Conservation (phyloP, 139 green algal genomes). For the Helicosporidium sp. region DNA sequence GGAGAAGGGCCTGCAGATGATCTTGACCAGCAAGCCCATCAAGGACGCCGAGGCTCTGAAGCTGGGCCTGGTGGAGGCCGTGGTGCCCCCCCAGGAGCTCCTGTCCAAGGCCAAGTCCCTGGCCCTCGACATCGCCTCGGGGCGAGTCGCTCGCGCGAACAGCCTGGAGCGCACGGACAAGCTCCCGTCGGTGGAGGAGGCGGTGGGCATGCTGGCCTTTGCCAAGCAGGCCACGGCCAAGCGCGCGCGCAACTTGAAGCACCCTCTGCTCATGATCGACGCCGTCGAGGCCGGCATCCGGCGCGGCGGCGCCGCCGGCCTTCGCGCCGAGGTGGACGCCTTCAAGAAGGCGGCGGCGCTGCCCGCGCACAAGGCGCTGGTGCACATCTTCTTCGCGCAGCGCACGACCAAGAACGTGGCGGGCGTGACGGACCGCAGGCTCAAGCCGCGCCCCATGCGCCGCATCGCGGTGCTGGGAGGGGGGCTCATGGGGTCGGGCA, state of each 20-base stretch:
- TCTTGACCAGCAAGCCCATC: slow-evolving; percentile 70
- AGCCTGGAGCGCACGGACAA: slow-evolving; percentile 33
- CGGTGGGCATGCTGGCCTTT: slow-evolving; percentile 61
- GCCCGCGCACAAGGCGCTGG: slow-evolving; percentile 75
- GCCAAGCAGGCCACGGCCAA: slow-evolving; percentile 35
- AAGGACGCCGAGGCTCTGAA: slow-evolving; percentile 35
- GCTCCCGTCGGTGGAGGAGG: slow-evolving; percentile 55
- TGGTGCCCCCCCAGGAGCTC: slow-evolving; percentile 43
- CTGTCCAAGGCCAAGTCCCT: slow-evolving; percentile 29
- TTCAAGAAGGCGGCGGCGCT: slow-evolving; percentile 54
- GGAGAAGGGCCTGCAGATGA: slow-evolving; percentile 77
- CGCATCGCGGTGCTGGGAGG: slow-evolving; percentile 80
- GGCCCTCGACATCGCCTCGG: slow-evolving; percentile 63
- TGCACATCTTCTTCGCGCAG: slow-evolving; percentile 97
- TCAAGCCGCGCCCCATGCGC: slow-evolving; percentile 54
- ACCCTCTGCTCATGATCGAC: slow-evolving; percentile 86
- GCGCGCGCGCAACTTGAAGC: slow-evolving; percentile 44
- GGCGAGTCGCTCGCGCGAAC: not conserved
- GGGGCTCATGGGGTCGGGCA: slow-evolving; percentile 92
- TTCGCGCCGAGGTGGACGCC: slow-evolving; percentile 41
- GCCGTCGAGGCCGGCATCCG: slow-evolving; percentile 60
- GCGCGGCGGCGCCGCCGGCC: slow-evolving; percentile 54
- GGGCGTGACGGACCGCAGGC: slow-evolving; percentile 65
- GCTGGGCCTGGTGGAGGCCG: slow-evolving; percentile 72
- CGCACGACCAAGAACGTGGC: slow-evolving; percentile 68